phyloP scores from a whole-genome alignment of 1,284 basidiomycete genomes.

The Ustilago shanxiensis region DNA sequence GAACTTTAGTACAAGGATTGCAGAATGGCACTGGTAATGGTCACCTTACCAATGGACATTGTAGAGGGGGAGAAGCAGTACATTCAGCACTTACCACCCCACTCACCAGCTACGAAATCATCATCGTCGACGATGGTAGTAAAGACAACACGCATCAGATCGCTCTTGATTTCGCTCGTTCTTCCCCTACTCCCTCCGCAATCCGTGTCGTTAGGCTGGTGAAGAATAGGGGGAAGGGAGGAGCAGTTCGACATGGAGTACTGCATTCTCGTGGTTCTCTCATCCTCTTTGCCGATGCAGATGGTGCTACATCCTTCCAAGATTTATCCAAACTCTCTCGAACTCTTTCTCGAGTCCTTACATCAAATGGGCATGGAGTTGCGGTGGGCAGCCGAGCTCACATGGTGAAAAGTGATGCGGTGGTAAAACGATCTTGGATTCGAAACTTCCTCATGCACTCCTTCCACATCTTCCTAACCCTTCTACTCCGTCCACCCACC shows the following conservation, averaged over 20 bases:
- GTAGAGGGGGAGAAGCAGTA: not conserved
- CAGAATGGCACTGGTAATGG: not conserved
- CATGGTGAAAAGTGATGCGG: slow-evolving; percentile 87
- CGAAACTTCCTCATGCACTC: slow-evolving; percentile 93
- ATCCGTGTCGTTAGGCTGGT: slow-evolving; percentile 84
- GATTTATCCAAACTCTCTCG: slow-evolving; percentile 82
- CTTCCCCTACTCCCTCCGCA: slow-evolving; percentile 72
- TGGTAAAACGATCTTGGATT: slow-evolving; percentile 89
- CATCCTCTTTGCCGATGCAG: slow-evolving; percentile 92
- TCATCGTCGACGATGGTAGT: slow-evolving; percentile 91
- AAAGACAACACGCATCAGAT: slow-evolving; percentile 79
- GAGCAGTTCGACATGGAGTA: slow-evolving; percentile 81
- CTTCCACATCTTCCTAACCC: slow-evolving; percentile 75
- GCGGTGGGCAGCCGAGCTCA: slow-evolving; percentile 88
- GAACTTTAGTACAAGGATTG: slow-evolving; percentile 23
- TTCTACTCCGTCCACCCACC: slow-evolving; percentile 61
- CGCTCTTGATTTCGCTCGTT: slow-evolving; percentile 78
- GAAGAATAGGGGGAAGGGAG: slow-evolving; percentile 89
- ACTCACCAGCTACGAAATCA: slow-evolving; percentile 75
- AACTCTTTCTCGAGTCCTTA: slow-evolving; percentile 73
- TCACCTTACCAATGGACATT: not conserved
- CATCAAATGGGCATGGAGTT: slow-evolving; percentile 74
- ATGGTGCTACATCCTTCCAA: slow-evolving; percentile 87
- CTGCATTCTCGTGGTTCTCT: slow-evolving; percentile 81
- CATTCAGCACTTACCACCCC: slow-evolving; percentile 27